A percentile compares a stretch with the other conserved stretches of the same genome.
These are phyloP conservation scores for Ophiostoma tasmaniense DNA, from an alignment of 2,329 filamentous ascomycete genomes.

Conservation along the genomic window DNA sequence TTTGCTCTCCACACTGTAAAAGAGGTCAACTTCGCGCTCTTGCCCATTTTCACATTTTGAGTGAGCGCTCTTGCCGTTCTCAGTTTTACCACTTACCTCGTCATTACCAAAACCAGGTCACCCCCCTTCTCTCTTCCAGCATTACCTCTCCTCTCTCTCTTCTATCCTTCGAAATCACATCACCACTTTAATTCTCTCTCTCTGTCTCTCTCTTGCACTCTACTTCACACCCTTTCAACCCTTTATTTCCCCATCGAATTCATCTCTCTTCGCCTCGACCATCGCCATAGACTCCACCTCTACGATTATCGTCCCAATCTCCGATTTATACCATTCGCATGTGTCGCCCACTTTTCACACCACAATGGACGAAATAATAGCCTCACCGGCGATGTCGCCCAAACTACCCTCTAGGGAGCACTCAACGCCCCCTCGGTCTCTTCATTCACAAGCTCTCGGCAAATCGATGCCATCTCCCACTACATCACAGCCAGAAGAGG, in stretches of 20 bases:
- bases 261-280: neutral
- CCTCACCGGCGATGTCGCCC: conserved; percentile 14
- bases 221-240: neutral
- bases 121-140: neutral
- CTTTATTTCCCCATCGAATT: neutral
- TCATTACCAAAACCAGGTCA: neutral
- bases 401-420: neutral
- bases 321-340: neutral
- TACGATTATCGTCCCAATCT: neutral
- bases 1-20: neutral
- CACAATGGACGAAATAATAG: conserved; percentile 16
- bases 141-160: neutral
- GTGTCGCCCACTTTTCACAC: neutral
- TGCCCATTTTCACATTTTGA: neutral
- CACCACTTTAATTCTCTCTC: neutral
- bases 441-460: neutral
- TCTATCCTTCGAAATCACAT: neutral
- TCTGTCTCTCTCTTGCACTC: neutral
- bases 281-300: neutral
- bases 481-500: neutral
- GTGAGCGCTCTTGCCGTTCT: neutral
- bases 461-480: neutral
- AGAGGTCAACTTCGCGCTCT: neutral
- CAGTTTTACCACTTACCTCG: neutral
- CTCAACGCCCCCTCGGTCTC: neutral